Evolutionary conservation across 139 green algal species (phyloP), one percentile per base, ranked within the genome.

Genomic region (Micromonas pusilla): DNA sequence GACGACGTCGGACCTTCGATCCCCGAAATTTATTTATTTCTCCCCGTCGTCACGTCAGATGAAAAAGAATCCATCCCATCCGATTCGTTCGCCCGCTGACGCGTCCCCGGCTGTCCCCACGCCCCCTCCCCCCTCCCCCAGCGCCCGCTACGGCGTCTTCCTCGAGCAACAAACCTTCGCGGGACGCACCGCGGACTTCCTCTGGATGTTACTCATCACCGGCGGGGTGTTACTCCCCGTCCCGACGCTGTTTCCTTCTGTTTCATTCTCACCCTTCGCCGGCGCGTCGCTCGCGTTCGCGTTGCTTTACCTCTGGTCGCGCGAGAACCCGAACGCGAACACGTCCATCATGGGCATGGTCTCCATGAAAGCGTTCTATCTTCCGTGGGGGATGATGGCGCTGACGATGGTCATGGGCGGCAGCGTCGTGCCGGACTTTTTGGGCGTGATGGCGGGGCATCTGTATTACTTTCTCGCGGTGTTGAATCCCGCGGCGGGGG

Each of bases 361-460:
- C 0, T 79, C 26, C 31, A 81, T 91, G 19, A 79, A 88, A 74
- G 79, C 85, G 19, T 93, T 91, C 80, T 89, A 91, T 81, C 57
- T 93, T 39, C 89, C 89, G 0, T 93, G 88, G 77, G 86, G 82
- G 0, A 89, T 91, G 74, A 21, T 86, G 1, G 85, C 25, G 16
- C 78, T 93, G 13, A 81, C 79, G 1, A 52, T 89, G 65, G 21
- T 93, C 1, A 64, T 90, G 34, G 84, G 85, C 2, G 76, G 66
- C 30, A 67, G 76, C 66, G 72, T 81, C 32, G 80, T 87, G 1
- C 79, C 79, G 26, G 80, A 86, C 52, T 33, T 91, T 6, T 26
- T 84, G 0, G 89, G 89, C 30, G 89, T 92, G 30, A 75, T 83
- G 13, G 78, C 84, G 16, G 88, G 86, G 0, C 88, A 92, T 81